Evolutionary conservation across 23 red algal species (phyloP).

Genomic region (Rhodosorus marinus): DNA sequence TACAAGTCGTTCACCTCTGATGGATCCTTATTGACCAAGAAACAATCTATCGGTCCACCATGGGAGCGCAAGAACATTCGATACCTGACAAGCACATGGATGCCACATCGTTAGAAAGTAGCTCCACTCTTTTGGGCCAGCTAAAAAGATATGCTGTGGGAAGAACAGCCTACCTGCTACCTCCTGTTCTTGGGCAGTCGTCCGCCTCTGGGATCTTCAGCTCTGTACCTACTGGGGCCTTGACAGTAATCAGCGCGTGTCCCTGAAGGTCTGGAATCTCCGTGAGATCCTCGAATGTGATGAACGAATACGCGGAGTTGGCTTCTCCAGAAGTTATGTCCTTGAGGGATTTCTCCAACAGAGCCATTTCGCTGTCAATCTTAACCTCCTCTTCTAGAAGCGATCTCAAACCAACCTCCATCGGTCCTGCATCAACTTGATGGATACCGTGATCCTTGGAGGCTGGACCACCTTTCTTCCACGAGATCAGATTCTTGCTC

Average conservation of each 20-base stretch:
- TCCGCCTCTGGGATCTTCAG: slow-evolving; percentile 69
- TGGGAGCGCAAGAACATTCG: slow-evolving; percentile 59
- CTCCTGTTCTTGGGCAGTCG: background rate
- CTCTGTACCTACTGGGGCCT: slow-evolving; percentile 82
- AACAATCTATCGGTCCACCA: slow-evolving; percentile 82
- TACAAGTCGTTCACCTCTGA: no score
- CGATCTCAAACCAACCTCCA: slow-evolving; percentile 22
- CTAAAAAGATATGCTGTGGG: no score
- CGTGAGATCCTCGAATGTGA: slow-evolving; percentile 83
- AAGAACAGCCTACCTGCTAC: slow-evolving; percentile 34
- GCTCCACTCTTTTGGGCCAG: no score
- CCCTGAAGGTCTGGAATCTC: slow-evolving; percentile 52
- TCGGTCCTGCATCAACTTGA: background rate
- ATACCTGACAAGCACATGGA: no score
- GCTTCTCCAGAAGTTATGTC: slow-evolving; percentile 47
- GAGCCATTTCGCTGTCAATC: slow-evolving; percentile 32
- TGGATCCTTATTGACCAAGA: no score
- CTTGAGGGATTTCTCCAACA: slow-evolving; percentile 14
- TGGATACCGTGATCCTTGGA: background rate
- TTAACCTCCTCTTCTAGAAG: slow-evolving; percentile 24
- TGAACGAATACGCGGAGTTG: slow-evolving; percentile 46
- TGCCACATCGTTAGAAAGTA: no score
- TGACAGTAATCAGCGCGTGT: slow-evolving; percentile 78
- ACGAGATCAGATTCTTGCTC: slow-evolving; percentile 89
- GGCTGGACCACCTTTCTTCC: slow-evolving; percentile 19